Evolutionary conservation across 2,329 filamentous ascomycete species (phyloP), one percentile per base, ranked within the genome.

Genomic region (Calonectria pseudoreteaudii): DNA sequence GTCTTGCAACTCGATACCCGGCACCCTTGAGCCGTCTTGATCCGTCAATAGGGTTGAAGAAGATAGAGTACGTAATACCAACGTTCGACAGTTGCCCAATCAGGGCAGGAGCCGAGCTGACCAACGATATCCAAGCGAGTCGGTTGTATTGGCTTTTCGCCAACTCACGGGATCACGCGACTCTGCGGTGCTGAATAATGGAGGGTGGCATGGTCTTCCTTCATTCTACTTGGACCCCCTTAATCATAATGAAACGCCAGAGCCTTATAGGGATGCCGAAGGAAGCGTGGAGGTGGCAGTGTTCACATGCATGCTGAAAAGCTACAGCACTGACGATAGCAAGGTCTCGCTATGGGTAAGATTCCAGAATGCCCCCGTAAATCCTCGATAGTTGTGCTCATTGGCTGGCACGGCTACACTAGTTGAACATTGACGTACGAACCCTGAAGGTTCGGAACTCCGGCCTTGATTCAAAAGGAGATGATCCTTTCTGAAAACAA

Each of bases 241-340:
- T 62, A 62, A 62, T 62, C 56, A 62, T 38, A 62, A 23, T 62
- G 34, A 62, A 62, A 62, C 56, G 41, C 13, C 56, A 36, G 56
- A 62, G 56, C 56, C 56, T 62, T 62, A 62, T 62, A 62, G 56
- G 56, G 56, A 41, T 62, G n/a, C 56, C 56, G 56, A 62, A 62
- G n/a, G 56, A 62, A 62, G n/a, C 56, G 56, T 41, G 56, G 56
- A 62, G 34, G 56, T 62, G 56, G 56, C 56, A 62, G 34, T 62
- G 56, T 62, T 62, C 36, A 36, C 56, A 62, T 62, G 56, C 36
- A 62, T 30, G 52, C 34, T 20, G n/a, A 62, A 41, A 62, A 62
- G 56, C 20, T 62, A 62, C 56, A 62, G 52, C 56, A 62, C 56
- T 62, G 56, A 62, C 56, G 16, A 28, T 23, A 38, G 13, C 56